Evolutionary conservation across 371 early-diverging fungal genomes (phyloP), one percentile per base, ranked within the genome.

Genomic region (Syncephalis fuscata): DNA sequence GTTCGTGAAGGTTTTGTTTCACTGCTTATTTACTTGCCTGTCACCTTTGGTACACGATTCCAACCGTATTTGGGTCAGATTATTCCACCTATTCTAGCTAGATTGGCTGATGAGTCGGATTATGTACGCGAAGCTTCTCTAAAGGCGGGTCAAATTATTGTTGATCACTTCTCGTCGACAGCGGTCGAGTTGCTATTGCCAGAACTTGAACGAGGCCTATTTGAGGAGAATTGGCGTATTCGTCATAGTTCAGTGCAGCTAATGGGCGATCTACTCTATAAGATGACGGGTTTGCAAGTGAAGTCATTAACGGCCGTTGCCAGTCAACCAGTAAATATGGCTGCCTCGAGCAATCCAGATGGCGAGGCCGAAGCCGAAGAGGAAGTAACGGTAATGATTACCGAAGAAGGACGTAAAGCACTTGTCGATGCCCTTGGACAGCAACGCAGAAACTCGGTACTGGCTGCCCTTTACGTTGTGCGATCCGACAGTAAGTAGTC

Each of bases 1-100:
- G 82, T 90, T n/a, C 85, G 96, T 41, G 97, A 97, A 67, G 94
- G 95, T 51, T 97, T 91, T 62, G 84, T 93, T 56, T 84, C 86
- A 2, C 68, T 97, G 58, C 75, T 97, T 19, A 76, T 95, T 27
- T 97, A 89, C 61, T 69, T 97, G 57, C 97, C 98, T 22, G 85
- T 86, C 8, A 95, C 97, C 0, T 91, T 87, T 66, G 90, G 91
- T 52, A 70, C 75, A 47, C 70, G 73, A 24, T 97, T 94, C 79
- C 78, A 80, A 59, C 86, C 87, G 27, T 93, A 92, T 57, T 65
- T 97, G 44, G 79, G 78, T 2, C 71, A 75, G 27, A 81, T 88
- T 48, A 77, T 96, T 57, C 85, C 93, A 48, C 76, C 87, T 10
- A 76, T 96, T 44, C 65, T 97, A 45, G 66, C 74, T 52, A 92